A percentile compares a stretch with the other conserved stretches of the same genome.
Conservation (phyloP, 768 basidiomycete species). For the Calocera viscosa region DNA sequence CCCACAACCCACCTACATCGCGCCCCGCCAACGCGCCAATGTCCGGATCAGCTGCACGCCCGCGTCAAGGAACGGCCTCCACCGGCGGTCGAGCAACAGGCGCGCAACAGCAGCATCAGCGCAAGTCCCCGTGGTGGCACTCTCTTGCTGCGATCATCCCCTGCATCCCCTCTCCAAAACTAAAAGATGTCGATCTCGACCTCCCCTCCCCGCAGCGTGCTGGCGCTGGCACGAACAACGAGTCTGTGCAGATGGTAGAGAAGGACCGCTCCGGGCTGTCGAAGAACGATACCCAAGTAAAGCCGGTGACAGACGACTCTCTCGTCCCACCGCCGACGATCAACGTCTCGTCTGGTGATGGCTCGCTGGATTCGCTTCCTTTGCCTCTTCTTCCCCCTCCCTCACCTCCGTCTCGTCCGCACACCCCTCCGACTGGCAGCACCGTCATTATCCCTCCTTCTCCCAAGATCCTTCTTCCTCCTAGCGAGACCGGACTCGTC, state of each 20-base stretch:
- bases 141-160: background rate
- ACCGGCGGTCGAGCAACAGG: background rate
- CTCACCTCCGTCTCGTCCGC: background rate
- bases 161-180: background rate
- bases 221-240: constrained; percentile 14
- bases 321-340: background rate
- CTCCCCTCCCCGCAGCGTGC: background rate
- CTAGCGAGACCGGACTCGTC: constrained; percentile 72
- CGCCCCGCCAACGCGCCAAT: constrained; percentile 1
- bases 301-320: background rate
- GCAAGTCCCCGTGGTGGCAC: constrained; percentile 5
- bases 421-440: constrained; percentile 17
- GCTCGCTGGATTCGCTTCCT: constrained; percentile 4
- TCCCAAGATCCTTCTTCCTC: constrained; percentile 33
- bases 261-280: constrained; percentile 5
- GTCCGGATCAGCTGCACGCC: background rate
- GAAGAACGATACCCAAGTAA: background rate
- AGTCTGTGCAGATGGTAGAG: constrained; percentile 18
- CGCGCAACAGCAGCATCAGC: background rate
- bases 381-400: background rate
- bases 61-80: background rate
- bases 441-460: constrained; percentile 11
- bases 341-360: background rate
- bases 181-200: background rate
- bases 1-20: background rate